A percentile compares a stretch with the other conserved stretches of the same genome.
These are phyloP conservation scores for Meyerozyma smithsonii DNA, from an alignment of 1,139 yeast species.

Conservation along the genomic window DNA sequence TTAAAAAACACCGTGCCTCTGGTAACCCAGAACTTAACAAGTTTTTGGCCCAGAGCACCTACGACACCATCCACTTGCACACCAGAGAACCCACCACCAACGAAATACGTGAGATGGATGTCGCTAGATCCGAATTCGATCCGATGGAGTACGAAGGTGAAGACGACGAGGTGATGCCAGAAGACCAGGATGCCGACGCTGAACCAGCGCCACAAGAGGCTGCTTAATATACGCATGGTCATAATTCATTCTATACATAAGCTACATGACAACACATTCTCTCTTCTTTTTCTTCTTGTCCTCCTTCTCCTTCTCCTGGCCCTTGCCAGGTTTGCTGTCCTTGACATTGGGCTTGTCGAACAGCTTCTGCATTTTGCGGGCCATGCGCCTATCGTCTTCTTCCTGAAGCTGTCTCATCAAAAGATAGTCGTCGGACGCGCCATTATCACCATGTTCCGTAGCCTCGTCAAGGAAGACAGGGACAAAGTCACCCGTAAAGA, in stretches of 20 bases:
- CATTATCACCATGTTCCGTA: constrained; percentile 14
- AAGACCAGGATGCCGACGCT: constrained; percentile 14
- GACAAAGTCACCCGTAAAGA: constrained; percentile 57
- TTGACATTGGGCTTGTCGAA: constrained; percentile 11
- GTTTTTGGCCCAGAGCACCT: constrained; percentile 46
- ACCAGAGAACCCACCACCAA: constrained; percentile 71
- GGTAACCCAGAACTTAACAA: constrained; percentile 45
- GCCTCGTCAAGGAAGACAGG: constrained; percentile 31
- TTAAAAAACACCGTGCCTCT: constrained; percentile 75
- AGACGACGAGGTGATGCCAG: constrained; percentile 37
- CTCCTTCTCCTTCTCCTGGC: constrained; percentile 4
- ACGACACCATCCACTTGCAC: constrained; percentile 53
- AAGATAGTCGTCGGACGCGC: constrained; percentile 29
- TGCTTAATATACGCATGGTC: too few relatives aligned
- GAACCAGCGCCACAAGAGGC: too few relatives aligned
- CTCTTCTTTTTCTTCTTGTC: constrained; percentile 1
- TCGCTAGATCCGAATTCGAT: constrained; percentile 63
- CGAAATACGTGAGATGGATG: constrained; percentile 67
- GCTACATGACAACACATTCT: constrained; percentile 1
- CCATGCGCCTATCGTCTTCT: constrained; percentile 56
- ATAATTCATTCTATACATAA: too few relatives aligned
- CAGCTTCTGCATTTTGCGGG: constrained; percentile 39
- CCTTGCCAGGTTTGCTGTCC: not conserved
- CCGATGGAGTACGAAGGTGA: constrained; percentile 68
- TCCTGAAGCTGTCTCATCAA: constrained; percentile 54